Conservation (phyloP, 148 eudicot species). For the Tetragonia tetragonoides region DNA sequence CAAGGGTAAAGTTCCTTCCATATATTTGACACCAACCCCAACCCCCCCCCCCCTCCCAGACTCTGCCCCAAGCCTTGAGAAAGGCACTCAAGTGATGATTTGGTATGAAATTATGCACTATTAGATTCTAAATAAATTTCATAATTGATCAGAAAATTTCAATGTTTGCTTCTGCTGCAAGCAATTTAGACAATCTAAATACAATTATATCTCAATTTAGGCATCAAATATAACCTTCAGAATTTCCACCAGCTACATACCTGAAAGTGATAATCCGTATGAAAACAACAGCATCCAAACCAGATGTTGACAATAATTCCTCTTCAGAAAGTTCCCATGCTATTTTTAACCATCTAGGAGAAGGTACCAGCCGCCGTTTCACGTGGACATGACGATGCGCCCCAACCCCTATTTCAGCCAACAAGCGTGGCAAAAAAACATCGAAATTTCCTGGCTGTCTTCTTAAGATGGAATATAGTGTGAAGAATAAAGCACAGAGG, state of each 20-base stretch:
- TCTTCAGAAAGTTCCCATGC: slow-evolving; percentile 72
- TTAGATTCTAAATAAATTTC: not conserved
- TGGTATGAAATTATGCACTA: not conserved
- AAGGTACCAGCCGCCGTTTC: slow-evolving; percentile 46
- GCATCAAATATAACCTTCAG: not conserved
- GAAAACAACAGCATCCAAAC: slow-evolving; percentile 80
- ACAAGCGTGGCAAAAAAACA: slow-evolving; percentile 56
- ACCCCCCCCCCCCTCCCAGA: no score
- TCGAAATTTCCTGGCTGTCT: slow-evolving; percentile 58
- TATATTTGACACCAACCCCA: no score
- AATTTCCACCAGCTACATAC: slow-evolving; percentile 29
- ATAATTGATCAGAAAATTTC: not conserved
- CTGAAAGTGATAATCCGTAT: slow-evolving; percentile 66
- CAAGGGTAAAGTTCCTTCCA: no score
- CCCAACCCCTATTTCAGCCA: slow-evolving; percentile 40
- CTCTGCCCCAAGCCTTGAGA: not conserved
- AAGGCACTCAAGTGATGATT: not conserved
- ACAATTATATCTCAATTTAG: not conserved
- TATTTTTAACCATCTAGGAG: slow-evolving; percentile 57
- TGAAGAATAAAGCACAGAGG: slow-evolving; percentile 61
- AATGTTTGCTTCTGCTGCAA: not conserved
- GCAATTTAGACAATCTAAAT: not conserved
- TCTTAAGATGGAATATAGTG: slow-evolving; percentile 58
- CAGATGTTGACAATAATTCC: slow-evolving; percentile 59
- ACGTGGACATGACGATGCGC: slow-evolving; percentile 25